These are phyloP conservation scores for Pelargonium cotyledonis DNA, from an alignment of 441 rosid genomes.

Conservation along the genomic window DNA sequence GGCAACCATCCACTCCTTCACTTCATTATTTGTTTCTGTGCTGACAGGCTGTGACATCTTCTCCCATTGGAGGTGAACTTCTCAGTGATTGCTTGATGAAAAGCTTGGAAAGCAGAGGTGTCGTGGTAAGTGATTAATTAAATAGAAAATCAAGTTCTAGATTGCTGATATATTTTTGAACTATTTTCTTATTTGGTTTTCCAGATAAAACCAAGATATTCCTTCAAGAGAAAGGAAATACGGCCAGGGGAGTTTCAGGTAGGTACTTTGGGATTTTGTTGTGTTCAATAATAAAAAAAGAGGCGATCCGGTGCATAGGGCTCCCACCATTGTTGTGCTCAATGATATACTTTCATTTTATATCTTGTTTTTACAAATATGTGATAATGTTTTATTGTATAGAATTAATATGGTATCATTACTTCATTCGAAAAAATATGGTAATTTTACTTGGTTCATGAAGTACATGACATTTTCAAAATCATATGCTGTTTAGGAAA, in stretches of 20 bases:
- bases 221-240: constrained; percentile 91
- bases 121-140: constrained; percentile 46
- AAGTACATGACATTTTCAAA: background rate
- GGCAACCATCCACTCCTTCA: background rate
- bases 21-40: constrained; percentile 13
- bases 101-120: constrained; percentile 96
- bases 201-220: constrained; percentile 95
- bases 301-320: no score
- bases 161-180: constrained; percentile 14
- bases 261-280: constrained; percentile 24
- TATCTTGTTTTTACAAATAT: background rate
- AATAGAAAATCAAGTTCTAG: constrained; percentile 10
- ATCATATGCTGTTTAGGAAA: background rate
- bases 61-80: constrained; percentile 92
- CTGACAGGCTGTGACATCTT: constrained; percentile 66
- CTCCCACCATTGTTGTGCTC: no score
- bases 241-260: constrained; percentile 86
- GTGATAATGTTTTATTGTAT: background rate
- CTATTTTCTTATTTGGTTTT: constrained; percentile 17
- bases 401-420: background rate
- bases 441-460: background rate
- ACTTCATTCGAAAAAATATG: background rate
- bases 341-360: background rate
- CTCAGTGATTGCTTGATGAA: constrained; percentile 90
- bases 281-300: no score